Percentiles rank a stretch among this genome's conserved stretches.
Conservation (phyloP, 163 green algal genomes). For the Botryococcus braunii region DNA sequence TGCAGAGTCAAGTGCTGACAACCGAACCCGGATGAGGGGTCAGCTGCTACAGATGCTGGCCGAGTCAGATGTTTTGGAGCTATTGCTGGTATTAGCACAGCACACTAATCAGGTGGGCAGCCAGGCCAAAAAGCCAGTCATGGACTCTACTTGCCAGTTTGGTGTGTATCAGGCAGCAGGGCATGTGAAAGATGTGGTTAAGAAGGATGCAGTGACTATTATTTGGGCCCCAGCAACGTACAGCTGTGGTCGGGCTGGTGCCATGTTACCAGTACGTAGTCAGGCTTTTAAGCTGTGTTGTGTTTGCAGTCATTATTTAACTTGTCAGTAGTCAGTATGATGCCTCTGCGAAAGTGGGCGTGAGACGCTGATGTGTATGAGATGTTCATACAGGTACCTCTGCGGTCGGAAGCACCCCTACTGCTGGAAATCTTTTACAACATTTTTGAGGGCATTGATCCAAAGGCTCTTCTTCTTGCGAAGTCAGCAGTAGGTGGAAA, state of each 20-base stretch:
- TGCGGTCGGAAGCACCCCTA: constrained; percentile 46
- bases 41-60: constrained; percentile 54
- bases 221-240: no score
- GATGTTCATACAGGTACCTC: constrained; percentile 3
- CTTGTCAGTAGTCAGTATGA: no score
- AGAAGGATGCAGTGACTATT: no score
- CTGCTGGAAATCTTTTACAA: constrained; percentile 66
- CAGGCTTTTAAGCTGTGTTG: no score
- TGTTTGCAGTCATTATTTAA: no score
- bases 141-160: neutral
- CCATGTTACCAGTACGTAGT: no score
- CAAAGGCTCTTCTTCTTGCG: constrained; percentile 27
- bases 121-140: neutral
- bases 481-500: no score
- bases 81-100: constrained; percentile 60
- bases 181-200: no score
- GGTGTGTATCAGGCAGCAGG: no score
- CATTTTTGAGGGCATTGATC: constrained; percentile 37
- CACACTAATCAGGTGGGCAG: constrained; percentile 29
- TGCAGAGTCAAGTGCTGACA: constrained; percentile 20
- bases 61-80: constrained; percentile 60
- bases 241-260: no score
- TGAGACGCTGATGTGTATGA: no score
- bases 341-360: no score
- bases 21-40: constrained; percentile 24